Evolutionary conservation across 1,284 basidiomycete genomes (phyloP).

Genomic region (Baeospora myosura): DNA sequence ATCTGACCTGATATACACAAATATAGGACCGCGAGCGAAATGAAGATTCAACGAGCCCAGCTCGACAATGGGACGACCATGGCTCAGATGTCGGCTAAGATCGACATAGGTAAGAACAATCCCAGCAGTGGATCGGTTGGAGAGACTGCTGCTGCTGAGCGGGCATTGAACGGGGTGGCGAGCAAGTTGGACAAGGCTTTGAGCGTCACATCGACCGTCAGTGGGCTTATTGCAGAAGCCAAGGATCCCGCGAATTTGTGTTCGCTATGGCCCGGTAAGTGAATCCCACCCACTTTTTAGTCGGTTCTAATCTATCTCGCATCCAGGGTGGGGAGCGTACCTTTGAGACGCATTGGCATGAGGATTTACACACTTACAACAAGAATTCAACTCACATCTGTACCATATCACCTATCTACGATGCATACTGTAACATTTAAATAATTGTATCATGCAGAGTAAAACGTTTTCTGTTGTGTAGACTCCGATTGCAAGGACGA

Average conservation of each 20-base stretch:
- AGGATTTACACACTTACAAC: too few species aligned
- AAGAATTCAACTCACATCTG: too few species aligned
- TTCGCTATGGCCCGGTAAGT: slow-evolving; percentile 69
- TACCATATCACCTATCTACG: too few species aligned
- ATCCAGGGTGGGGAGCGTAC: neutral
- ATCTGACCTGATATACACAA: slow-evolving; percentile 1
- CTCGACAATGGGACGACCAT: slow-evolving; percentile 20
- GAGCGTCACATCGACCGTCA: slow-evolving; percentile 90
- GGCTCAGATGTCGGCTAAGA: slow-evolving; percentile 8
- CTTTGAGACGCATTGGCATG: neutral
- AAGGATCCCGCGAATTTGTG: slow-evolving; percentile 73
- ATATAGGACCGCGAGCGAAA: slow-evolving; percentile 64
- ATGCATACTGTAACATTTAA: too few species aligned
- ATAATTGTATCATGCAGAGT: too few species aligned
- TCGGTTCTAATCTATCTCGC: neutral
- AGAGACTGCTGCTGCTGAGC: slow-evolving; percentile 88
- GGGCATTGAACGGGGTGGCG: slow-evolving; percentile 73
- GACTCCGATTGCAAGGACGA: too few species aligned
- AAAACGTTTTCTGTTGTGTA: too few species aligned
- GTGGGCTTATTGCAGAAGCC: slow-evolving; percentile 88
- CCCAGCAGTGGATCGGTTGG: slow-evolving; percentile 56
- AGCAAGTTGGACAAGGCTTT: slow-evolving; percentile 79
- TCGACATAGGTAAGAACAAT: neutral
- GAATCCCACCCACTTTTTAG: too few species aligned
- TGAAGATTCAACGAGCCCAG: slow-evolving; percentile 61